phyloP scores from a whole-genome alignment of 108 stramenopile species.

The Cyclostephanos tholiformis region DNA sequence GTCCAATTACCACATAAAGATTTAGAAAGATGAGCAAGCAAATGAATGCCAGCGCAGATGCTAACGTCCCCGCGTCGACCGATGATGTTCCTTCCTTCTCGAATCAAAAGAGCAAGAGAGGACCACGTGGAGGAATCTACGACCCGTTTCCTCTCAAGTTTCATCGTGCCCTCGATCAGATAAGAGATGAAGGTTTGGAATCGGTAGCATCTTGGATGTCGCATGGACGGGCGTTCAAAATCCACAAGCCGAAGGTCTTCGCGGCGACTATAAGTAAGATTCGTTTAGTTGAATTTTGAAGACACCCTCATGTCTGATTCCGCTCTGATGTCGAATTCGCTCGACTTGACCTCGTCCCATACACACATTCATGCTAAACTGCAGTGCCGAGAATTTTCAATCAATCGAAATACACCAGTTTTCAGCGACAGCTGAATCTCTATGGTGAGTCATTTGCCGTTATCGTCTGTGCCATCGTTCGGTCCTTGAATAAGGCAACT shows the following conservation, averaged over 20 bases:
- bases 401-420: conserved; percentile 59
- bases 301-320: not conserved
- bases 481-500: not conserved
- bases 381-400: conserved; percentile 76
- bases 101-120: conserved; percentile 25
- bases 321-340: not conserved
- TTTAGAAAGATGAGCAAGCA: not conserved
- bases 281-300: not conserved
- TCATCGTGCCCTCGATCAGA: conserved; percentile 68
- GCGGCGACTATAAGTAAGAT: conserved; percentile 48
- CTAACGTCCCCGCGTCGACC: not conserved
- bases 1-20: not conserved
- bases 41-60: not conserved
- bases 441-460: conserved; percentile 43
- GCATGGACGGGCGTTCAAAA: conserved; percentile 79
- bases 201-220: conserved; percentile 77
- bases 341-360: not conserved
- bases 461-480: not conserved
- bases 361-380: not conserved
- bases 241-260: conserved; percentile 78
- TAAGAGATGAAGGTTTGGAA: conserved; percentile 53
- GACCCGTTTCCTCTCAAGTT: conserved; percentile 73
- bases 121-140: conserved; percentile 60
- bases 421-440: conserved; percentile 76
- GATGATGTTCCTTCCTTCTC: not conserved